A percentile compares a stretch with the other conserved stretches of the same genome.
phyloP scores from a whole-genome alignment of 768 basidiomycete genomes.

The Phaffia australis region DNA sequence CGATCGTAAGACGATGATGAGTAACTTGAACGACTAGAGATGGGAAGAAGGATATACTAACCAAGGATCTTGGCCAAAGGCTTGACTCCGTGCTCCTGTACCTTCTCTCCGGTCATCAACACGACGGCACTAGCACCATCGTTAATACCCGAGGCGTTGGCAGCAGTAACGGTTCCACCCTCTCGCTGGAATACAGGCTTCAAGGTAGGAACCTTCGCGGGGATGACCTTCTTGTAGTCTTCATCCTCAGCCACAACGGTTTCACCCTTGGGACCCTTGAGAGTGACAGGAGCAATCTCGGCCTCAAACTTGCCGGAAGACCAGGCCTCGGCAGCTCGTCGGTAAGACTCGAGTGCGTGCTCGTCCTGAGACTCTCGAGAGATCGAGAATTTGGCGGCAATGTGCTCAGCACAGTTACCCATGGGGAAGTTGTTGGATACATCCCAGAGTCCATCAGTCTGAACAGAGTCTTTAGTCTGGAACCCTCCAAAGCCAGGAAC shows the following conservation, averaged over 20 bases:
- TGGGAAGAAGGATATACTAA: constrained; percentile 42
- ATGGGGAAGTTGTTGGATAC: constrained; percentile 96
- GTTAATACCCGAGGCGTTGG: constrained; percentile 88
- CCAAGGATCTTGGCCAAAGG: constrained; percentile 91
- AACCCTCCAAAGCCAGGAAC: constrained; percentile 67
- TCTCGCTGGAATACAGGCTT: constrained; percentile 78
- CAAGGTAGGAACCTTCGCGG: constrained; percentile 80
- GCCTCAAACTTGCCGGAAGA: constrained; percentile 67
- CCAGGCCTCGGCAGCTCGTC: constrained; percentile 86
- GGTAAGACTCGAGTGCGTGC: constrained; percentile 90
- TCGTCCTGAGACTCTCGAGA: constrained; percentile 76
- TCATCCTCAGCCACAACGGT: constrained; percentile 85
- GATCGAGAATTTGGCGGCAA: constrained; percentile 71
- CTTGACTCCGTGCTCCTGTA: constrained; percentile 76
- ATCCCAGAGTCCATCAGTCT: constrained; percentile 89
- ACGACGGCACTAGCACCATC: constrained; percentile 95
- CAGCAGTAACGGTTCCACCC: constrained; percentile 78
- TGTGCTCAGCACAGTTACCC: constrained; percentile 90
- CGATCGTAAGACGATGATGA: not conserved
- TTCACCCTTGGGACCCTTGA: constrained; percentile 66
- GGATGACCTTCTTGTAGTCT: constrained; percentile 93
- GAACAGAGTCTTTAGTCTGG: constrained; percentile 72
- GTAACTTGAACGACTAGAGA: not conserved
- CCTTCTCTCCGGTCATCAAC: constrained; percentile 86
- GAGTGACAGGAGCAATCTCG: constrained; percentile 78